Percentiles rank a stretch among this genome's conserved stretches.
Evolutionary conservation across 73 alveolate genomes (phyloP).

Genomic region (Symbiodinium pilosum): DNA sequence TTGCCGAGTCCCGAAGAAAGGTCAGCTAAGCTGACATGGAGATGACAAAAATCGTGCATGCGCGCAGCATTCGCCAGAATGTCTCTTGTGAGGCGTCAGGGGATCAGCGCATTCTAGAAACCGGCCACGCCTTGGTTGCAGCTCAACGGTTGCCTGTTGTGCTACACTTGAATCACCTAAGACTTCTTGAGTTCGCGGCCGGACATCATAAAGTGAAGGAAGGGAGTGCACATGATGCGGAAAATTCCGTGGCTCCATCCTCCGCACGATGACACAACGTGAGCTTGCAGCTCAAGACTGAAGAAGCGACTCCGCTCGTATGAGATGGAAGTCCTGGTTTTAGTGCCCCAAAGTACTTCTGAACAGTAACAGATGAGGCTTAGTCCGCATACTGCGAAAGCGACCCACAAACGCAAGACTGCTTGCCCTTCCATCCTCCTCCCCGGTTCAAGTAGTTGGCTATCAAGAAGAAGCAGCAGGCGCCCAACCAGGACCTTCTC

Average conservation of each 20-base stretch:
- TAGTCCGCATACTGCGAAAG: too few species aligned
- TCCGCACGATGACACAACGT: background rate
- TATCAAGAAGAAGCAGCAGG: background rate
- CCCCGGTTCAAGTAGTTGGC: background rate
- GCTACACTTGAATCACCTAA: background rate
- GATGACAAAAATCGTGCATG: background rate
- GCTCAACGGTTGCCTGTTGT: too few species aligned
- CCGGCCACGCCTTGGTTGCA: background rate
- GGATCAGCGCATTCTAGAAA: background rate
- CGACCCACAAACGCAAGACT: too few species aligned
- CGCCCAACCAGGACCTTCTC: background rate
- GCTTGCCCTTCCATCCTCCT: background rate
- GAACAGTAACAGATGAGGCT: too few species aligned
- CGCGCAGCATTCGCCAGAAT: too few species aligned
- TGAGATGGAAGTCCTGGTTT: too few species aligned
- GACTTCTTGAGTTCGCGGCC: background rate
- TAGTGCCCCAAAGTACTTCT: too few species aligned
- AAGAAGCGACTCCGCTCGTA: too few species aligned
- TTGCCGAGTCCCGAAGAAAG: background rate
- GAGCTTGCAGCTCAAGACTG: too few species aligned
- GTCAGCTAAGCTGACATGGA: background rate
- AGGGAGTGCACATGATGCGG: conserved; percentile 54
- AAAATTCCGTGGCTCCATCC: conserved; percentile 86
- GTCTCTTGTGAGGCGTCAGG: too few species aligned
- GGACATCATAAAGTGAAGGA: conserved; percentile 60